Evolutionary conservation across 129 eudicot genomes (phyloP).

Genomic region (Pulicaria dysenterica): DNA sequence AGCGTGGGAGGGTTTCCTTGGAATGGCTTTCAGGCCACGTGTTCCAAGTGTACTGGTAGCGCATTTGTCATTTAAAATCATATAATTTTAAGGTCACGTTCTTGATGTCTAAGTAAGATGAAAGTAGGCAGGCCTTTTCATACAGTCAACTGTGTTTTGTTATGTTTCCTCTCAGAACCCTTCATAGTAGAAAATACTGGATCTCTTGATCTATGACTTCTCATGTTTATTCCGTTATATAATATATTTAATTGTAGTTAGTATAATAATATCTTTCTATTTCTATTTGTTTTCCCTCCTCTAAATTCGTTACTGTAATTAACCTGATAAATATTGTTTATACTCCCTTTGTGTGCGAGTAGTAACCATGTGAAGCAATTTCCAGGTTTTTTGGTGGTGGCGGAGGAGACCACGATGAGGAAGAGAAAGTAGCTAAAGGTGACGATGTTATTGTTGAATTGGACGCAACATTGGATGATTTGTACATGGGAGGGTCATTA

Average conservation of each 20-base stretch:
- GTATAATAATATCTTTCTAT: not conserved
- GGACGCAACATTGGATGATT: slow-evolving; percentile 92
- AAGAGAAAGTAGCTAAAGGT: slow-evolving; percentile 82
- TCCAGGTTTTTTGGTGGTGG: slow-evolving; percentile 89
- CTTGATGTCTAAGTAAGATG: not conserved
- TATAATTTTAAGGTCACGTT: not conserved
- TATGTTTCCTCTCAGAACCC: too few species aligned
- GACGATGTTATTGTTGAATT: slow-evolving; percentile 94
- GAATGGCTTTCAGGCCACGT: not conserved
- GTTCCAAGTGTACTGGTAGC: not conserved
- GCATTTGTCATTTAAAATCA: not conserved
- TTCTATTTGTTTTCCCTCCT: not conserved
- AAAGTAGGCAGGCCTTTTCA: not conserved
- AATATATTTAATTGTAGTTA: not conserved
- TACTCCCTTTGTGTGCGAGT: not conserved
- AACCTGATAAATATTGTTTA: not conserved
- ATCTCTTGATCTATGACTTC: not conserved
- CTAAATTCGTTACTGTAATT: not conserved
- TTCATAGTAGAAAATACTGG: too few species aligned
- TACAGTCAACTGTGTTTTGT: too few species aligned
- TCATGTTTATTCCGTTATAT: not conserved
- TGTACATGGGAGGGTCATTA: slow-evolving; percentile 96
- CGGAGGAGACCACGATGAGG: slow-evolving; percentile 81
- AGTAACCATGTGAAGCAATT: slow-evolving; percentile 2
- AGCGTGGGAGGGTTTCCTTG: not conserved